Evolutionary conservation across 345 rosid species (phyloP), one percentile per base, ranked within the genome.

Genomic region (Excoecaria cochinchinensis): DNA sequence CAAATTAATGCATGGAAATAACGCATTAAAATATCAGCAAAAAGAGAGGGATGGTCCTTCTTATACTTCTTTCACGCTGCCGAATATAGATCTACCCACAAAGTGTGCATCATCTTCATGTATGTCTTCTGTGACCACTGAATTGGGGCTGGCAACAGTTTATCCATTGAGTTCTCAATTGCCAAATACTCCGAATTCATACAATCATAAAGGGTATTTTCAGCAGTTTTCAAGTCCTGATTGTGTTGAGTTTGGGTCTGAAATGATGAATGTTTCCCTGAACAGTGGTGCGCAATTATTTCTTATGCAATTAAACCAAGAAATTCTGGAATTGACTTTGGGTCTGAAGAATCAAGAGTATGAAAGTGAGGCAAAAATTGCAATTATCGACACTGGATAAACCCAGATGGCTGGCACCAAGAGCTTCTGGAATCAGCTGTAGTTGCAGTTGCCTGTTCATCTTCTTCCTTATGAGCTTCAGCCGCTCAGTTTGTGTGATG

Each of bases 351-450:
- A 62, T 74, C 85, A 60, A 73, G 69, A 77, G 71, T 77, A 84
- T 83, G 80, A 84, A 84, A 70, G 57, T 79, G 19, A 82, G 79
- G 69, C 77, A 82, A 63, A 83, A 79, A n/a, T 74, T 84, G 79
- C 66, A 72, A 60, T 73, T 67, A 69, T 71, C 81, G 56, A 77
- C 82, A 76, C 63, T 85, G 90, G 80, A 86, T 85, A 67, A 80
- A 73, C 74, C 86, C 84, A 70, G 87, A 84, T 5, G 79, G 86
- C 55, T 95, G 98, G 97, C 94, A 87, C 81, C 92, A 91, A 80
- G 85, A 79, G 70, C 90, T 86, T 84, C 91, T 95, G 56, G 99
- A 95, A 74, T 86, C 92, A 72, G 75, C 86, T 82, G 97, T 93
- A 67, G 79, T 89, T 67, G 78, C 88, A 69, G 80, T 86, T 62